Base-by-base conservation (phyloP, 208 protist species). In the Plasmodiophora brassicae region DNA sequence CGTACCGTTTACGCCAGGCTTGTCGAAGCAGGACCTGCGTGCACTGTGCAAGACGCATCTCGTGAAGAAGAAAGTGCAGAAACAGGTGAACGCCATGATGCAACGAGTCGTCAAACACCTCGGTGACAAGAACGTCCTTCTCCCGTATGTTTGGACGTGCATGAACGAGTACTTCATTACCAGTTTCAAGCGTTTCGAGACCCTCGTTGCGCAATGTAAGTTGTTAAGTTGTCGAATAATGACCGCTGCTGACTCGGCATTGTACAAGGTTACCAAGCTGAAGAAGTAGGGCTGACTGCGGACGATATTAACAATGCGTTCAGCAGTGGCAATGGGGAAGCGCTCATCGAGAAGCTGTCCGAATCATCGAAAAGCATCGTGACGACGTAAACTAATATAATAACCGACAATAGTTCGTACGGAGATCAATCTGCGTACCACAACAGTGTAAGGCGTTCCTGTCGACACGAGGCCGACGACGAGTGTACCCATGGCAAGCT, bases 71-170 rank as follows among this genome's bases (percentile, higher is more conserved):
- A 78, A 32, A 38, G 5, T 78, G 20, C 65, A 78, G n/a, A 78
- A 78, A 78, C 32, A 8, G 5, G 65, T 78, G 10, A 78, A 32
- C n/a, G 5, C 65, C n/a, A 78, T 78, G 65, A n/a, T 78, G 20
- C 65, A 78, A 78, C 65, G 65, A 8, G 5, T 32, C 32, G n/a
- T 78, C 5, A 78, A 78, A 32, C 65, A 78, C 41, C n/a, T 78
- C 20, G 65, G 65, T 8, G 65, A 78, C 10, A 78, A 78, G n/a
- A 8, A 32, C 5, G 32, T 38, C 32, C 65, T 78, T 38, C 41
- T 78, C 32, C 65, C 65, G n/a, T 78, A 78, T 78, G n/a, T 78
- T 32, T 78, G 65, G 65, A 78, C 65, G 41, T 78, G 65, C 65
- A 78, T 78, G 65, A 78, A 32, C n/a, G 65, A 78, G 20, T 32